phyloP scores from a whole-genome alignment of 257 asterid genomes.

The Solanum stenotomum region DNA sequence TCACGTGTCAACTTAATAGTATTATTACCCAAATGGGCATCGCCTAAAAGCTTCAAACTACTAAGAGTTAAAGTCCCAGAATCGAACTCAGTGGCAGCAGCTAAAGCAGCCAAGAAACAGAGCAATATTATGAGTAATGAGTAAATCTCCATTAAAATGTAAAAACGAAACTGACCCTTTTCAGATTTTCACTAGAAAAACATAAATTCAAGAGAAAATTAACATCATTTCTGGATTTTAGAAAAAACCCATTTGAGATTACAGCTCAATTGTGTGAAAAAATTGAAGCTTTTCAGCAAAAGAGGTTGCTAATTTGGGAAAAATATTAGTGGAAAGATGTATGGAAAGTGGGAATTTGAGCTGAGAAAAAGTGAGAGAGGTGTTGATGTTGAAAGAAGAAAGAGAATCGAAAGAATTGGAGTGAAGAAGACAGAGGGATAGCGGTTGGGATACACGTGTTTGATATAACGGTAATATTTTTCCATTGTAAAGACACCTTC shows the following conservation, averaged over 20 bases:
- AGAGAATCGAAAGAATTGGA: conserved; percentile 39
- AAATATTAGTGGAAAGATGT: not conserved
- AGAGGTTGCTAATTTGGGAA: not conserved
- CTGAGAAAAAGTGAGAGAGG: not conserved
- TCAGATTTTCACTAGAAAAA: not conserved
- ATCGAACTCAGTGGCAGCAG: conserved; percentile 34
- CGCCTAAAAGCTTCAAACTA: conserved; percentile 67
- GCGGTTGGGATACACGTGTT: conserved; percentile 26
- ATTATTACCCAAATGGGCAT: conserved; percentile 64
- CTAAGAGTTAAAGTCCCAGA: conserved; percentile 42
- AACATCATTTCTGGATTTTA: not conserved
- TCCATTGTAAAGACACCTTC: not conserved
- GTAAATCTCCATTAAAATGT: not conserved
- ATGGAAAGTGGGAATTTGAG: not conserved
- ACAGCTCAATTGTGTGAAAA: not conserved
- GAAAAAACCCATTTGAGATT: not conserved
- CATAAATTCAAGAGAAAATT: not conserved
- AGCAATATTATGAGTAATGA: not conserved
- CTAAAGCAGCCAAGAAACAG: not conserved
- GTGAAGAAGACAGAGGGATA: conserved; percentile 30
- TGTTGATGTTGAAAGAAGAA: not conserved
- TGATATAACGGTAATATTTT: conserved; percentile 52
- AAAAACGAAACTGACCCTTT: not conserved
- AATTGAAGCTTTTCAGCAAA: not conserved
- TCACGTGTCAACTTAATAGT: conserved; percentile 60